Base-by-base conservation (phyloP, 148 eudicot species). In the Rhododendron williamsianum region DNA sequence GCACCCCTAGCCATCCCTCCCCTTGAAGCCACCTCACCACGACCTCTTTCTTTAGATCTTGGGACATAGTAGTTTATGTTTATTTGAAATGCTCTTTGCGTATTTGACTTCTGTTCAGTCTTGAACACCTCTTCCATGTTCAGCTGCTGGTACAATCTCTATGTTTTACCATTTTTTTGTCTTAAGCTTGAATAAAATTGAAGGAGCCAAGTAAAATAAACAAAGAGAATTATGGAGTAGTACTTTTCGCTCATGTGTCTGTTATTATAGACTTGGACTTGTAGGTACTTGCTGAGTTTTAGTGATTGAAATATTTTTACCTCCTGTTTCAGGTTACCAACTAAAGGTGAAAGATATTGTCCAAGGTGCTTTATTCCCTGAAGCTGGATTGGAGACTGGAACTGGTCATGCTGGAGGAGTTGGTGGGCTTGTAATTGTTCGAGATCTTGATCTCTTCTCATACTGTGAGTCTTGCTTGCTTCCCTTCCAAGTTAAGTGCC, bases 401-500 rank as follows among this genome's bases (percentile, higher is more conserved):
- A 86, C 84, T 21, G 98, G 98, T 33, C 93, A 92, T 67, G 99
- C 98, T 84, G 99, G 99, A 80, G 99, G 99, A 90, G 91, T 83
- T 2, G 99, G 98, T 67, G 99, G 99, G 81, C 92, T 94, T 74
- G 99, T 97, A 36, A 85, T 95, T 60, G 98, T 97, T 73, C 91
- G 98, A 74, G 99, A 94, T 92, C 93, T 97, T 35, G 96, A 95
- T 89, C 92, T 94, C 81, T 97, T 94, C 90, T 95, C 99, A 15
- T 92, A 91, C 82, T 97, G 99, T 52, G 98, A 97, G 88, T 93
- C 92, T 78, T 97, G 99, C 89, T 90, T 95, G 90, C 89, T 97
- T 27, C 99, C 98, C 1, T 97, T 95, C 91, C 96, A 92, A 87
- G 94, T 95, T 8, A 97, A 92, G 88, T 97, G 99, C n/a, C 98